These are phyloP conservation scores for Amborella trichopoda DNA, from an alignment of 164 flowering plant species.

Conservation along the genomic window DNA sequence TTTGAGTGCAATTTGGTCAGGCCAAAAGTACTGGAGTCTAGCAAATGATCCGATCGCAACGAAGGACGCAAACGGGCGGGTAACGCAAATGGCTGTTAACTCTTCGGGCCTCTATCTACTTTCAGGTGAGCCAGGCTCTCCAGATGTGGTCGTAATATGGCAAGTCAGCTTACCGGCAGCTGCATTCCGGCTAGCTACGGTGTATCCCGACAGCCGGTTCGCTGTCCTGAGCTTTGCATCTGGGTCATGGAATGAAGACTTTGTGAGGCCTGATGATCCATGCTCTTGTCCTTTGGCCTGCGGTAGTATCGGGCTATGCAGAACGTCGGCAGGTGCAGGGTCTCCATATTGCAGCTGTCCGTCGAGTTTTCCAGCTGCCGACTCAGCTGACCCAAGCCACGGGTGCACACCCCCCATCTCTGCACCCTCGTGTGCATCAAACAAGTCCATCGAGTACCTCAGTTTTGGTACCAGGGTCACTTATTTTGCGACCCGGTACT, in stretches of 20 bases:
- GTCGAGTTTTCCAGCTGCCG: background rate
- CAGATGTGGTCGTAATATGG: constrained; percentile 22
- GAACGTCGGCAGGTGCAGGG: background rate
- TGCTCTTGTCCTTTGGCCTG: constrained; percentile 54
- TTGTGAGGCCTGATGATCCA: constrained; percentile 30
- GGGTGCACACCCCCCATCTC: constrained; percentile 12
- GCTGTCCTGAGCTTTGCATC: constrained; percentile 25
- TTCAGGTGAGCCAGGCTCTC: constrained; percentile 21
- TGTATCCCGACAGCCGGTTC: constrained; percentile 40
- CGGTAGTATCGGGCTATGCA: constrained; percentile 52
- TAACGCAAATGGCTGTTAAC: constrained; percentile 35
- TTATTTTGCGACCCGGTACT: constrained; percentile 41
- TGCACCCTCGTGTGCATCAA: background rate
- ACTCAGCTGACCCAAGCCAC: constrained; percentile 9
- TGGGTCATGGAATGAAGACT: constrained; percentile 17
- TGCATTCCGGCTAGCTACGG: constrained; percentile 37
- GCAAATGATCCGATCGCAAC: constrained; percentile 46
- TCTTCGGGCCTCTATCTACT: constrained; percentile 47
- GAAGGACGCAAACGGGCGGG: constrained; percentile 21
- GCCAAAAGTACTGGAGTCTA: constrained; percentile 50
- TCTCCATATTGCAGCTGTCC: constrained; percentile 1
- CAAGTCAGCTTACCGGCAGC: constrained; percentile 25
- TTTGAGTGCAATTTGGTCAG: constrained; percentile 47
- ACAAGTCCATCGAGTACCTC: background rate
- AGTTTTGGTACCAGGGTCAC: constrained; percentile 28